A percentile compares a stretch with the other conserved stretches of the same genome.
Evolutionary conservation across 2,329 filamentous ascomycete genomes (phyloP).

Genomic region (Davidsoniella eucalypti): DNA sequence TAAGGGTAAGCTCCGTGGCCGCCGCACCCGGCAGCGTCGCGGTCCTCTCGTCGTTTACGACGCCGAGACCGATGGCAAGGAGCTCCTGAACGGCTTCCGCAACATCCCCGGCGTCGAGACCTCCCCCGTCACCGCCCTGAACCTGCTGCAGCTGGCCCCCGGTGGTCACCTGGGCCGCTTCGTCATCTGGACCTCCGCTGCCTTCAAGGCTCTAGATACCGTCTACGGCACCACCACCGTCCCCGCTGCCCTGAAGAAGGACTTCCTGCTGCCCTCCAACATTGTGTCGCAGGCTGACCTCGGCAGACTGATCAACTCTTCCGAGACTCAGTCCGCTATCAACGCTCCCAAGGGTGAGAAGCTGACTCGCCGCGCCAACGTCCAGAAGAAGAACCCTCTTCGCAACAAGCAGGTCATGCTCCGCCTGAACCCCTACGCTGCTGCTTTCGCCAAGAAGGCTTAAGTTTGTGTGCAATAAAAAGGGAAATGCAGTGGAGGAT

Average conservation of each 20-base stretch:
- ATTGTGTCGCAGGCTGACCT: slow-evolving; percentile 89
- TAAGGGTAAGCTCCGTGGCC: slow-evolving; percentile 97
- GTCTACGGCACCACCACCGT: slow-evolving; percentile 90
- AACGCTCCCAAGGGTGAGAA: slow-evolving; percentile 79
- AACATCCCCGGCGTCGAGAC: slow-evolving; percentile 99
- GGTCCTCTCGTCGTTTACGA: slow-evolving; percentile 97
- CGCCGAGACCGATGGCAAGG: slow-evolving; percentile 86
- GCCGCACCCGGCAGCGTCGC: slow-evolving; percentile 92
- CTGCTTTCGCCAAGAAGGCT: slow-evolving; percentile 59
- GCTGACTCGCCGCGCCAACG: slow-evolving; percentile 71
- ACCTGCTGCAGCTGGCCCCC: slow-evolving; percentile 97
- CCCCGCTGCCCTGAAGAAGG: slow-evolving; percentile 89
- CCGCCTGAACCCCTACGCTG: slow-evolving; percentile 95
- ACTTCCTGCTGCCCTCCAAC: slow-evolving; percentile 92
- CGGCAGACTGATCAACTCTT: slow-evolving; percentile 96
- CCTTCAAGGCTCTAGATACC: slow-evolving; percentile 90
- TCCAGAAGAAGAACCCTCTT: slow-evolving; percentile 99
- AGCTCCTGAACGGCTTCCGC: slow-evolving; percentile 87
- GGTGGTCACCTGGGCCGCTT: slow-evolving; percentile 98
- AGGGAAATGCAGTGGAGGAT: slow-evolving; percentile 5
- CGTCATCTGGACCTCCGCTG: slow-evolving; percentile 95
- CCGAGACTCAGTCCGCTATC: slow-evolving; percentile 93
- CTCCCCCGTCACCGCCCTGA: slow-evolving; percentile 78
- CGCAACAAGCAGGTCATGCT: slow-evolving; percentile 98
- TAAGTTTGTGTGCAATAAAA: slow-evolving; percentile 10